A percentile compares a stretch with the other conserved stretches of the same genome.
Conservation (phyloP, 2,329 filamentous ascomycete species). For the Talaromyces sp. region DNA sequence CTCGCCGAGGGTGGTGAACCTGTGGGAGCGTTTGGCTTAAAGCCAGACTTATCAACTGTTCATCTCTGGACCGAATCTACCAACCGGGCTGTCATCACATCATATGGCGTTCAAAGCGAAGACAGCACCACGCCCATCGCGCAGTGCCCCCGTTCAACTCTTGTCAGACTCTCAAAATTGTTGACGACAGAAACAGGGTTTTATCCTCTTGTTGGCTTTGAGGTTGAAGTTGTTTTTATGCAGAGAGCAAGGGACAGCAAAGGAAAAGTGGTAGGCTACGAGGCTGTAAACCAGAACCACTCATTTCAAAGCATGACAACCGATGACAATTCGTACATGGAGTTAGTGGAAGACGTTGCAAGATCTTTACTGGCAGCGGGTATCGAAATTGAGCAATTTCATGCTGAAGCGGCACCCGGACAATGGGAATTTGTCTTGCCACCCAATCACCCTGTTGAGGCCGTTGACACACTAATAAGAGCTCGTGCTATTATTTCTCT, state of each 20-base stretch:
- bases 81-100: not conserved
- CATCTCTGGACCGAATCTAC: not conserved
- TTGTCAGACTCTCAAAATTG: not conserved
- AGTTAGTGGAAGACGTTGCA: conserved; percentile 13
- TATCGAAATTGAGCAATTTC: conserved; percentile 20
- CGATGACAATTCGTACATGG: conserved; percentile 1
- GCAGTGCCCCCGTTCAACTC: conserved; percentile 2
- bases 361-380: conserved; percentile 13
- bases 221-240: conserved; percentile 7
- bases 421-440: conserved; percentile 25
- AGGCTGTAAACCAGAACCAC: conserved; percentile 1
- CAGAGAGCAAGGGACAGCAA: not conserved
- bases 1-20: conserved; percentile 1
- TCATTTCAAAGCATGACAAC: conserved; percentile 5
- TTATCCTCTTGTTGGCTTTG: conserved; percentile 4
- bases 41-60: conserved; percentile 4
- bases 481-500: conserved; percentile 18
- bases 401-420: conserved; percentile 19
- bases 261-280: not conserved
- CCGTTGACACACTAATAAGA: conserved; percentile 19
- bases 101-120: not conserved
- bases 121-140: not conserved
- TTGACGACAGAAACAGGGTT: not conserved
- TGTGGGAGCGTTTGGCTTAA: conserved; percentile 1
- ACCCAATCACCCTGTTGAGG: conserved; percentile 15